Evolutionary conservation across 2,329 filamentous ascomycete genomes (phyloP).

Genomic region (Mycosphaerella arachidis): DNA sequence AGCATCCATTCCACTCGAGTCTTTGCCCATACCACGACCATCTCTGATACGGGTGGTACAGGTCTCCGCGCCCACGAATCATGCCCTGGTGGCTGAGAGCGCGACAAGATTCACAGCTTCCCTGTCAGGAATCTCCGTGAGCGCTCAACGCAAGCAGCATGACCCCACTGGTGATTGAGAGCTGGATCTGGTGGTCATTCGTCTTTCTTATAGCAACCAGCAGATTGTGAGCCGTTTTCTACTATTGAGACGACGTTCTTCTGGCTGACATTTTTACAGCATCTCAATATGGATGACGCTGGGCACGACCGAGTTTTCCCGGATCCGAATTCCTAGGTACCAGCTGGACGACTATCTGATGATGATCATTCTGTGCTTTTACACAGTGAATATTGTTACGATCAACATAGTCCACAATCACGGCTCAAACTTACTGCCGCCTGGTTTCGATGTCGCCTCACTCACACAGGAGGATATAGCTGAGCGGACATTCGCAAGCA

Average conservation of each 20-base stretch:
- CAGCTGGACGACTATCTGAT: constrained; percentile 57
- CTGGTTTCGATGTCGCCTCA: constrained; percentile 42
- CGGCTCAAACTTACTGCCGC: constrained; percentile 43
- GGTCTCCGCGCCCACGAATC: neutral
- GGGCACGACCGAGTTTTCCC: constrained; percentile 32
- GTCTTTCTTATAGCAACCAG: constrained; percentile 32
- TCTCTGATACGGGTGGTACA: neutral
- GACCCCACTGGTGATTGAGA: constrained; percentile 39
- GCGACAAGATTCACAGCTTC: constrained; percentile 6
- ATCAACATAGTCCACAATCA: constrained; percentile 42
- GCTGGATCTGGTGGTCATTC: constrained; percentile 44
- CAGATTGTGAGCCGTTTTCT: constrained; percentile 38
- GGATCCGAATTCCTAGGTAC: constrained; percentile 37
- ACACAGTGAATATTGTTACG: constrained; percentile 48
- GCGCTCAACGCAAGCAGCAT: constrained; percentile 16
- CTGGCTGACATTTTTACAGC: constrained; percentile 23
- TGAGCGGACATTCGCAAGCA: constrained; percentile 33
- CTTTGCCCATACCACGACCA: neutral
- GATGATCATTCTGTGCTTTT: constrained; percentile 46
- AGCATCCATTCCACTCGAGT: neutral
- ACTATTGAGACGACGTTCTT: neutral
- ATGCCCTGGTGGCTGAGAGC: constrained; percentile 8
- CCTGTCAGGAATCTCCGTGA: constrained; percentile 11
- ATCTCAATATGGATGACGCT: constrained; percentile 44
- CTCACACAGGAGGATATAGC: constrained; percentile 29